Percentiles rank a stretch among this genome's conserved stretches.
phyloP scores from a whole-genome alignment of 371 early-diverging fungal genomes.

The Rhizopus delemar region DNA sequence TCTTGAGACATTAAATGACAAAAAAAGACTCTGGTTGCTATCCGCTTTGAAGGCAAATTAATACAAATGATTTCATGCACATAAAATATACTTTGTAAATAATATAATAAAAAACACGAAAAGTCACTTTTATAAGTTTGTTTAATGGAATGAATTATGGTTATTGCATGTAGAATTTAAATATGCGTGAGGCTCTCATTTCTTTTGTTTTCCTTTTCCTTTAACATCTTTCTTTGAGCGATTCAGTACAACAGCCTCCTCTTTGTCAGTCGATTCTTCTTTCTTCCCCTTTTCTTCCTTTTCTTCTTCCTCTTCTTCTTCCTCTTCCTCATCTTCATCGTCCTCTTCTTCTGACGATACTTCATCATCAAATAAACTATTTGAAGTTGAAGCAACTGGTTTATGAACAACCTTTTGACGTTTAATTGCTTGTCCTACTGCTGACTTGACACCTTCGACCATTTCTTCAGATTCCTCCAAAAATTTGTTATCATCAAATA shows the following conservation, averaged over 20 bases:
- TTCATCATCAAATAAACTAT: constrained; percentile 45
- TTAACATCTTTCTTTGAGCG: constrained; percentile 12
- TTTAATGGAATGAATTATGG: neutral
- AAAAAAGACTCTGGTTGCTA: too few species aligned
- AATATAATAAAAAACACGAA: too few species aligned
- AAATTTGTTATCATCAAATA: constrained; percentile 84
- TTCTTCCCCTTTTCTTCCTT: constrained; percentile 29
- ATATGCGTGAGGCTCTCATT: neutral
- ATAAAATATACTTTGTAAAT: too few species aligned
- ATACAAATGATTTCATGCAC: too few species aligned
- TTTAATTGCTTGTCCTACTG: constrained; percentile 59
- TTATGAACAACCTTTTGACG: constrained; percentile 27
- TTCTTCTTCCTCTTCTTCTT: constrained; percentile 16
- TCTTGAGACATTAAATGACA: too few species aligned
- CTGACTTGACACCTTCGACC: constrained; percentile 69
- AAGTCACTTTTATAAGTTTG: too few species aligned
- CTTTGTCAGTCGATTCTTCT: constrained; percentile 24
- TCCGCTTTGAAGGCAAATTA: too few species aligned
- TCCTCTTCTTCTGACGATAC: constrained; percentile 19
- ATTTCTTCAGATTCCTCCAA: constrained; percentile 72
- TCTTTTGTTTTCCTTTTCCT: constrained; percentile 1
- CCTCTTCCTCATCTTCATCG: constrained; percentile 32
- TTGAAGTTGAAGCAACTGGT: constrained; percentile 23
- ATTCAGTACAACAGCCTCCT: constrained; percentile 11
- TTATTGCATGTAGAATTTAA: too few species aligned